These are phyloP conservation scores for Saccharomycopsis hybrid DNA, from an alignment of 1,139 yeast genomes.

Conservation along the genomic window DNA sequence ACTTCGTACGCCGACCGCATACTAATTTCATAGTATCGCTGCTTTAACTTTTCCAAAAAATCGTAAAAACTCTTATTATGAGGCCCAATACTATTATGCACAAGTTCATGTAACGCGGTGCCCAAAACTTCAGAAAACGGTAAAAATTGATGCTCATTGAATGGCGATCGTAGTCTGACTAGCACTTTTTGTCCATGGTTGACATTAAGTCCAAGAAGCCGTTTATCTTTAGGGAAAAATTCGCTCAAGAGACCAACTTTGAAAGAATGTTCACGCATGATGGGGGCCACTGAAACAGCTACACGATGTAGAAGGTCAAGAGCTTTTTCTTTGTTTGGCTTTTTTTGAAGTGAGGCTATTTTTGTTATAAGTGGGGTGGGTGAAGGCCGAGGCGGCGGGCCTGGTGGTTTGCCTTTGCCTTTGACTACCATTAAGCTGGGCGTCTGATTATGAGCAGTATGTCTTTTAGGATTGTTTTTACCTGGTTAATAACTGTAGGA, in stretches of 20 bases:
- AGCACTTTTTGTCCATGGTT: constrained; percentile 74
- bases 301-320: constrained; percentile 51
- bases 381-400: constrained; percentile 1
- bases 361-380: constrained; percentile 45
- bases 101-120: constrained; percentile 82
- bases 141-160: constrained; percentile 50
- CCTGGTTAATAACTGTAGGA: no score
- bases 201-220: constrained; percentile 77
- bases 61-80: constrained; percentile 71
- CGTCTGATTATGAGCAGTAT: no score
- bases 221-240: constrained; percentile 69
- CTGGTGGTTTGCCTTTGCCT: no score
- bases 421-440: no score
- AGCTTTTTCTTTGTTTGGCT: constrained; percentile 51
- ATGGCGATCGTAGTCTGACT: constrained; percentile 58
- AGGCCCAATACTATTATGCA: constrained; percentile 75
- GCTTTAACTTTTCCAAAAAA: constrained; percentile 54
- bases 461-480: no score
- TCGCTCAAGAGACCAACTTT: constrained; percentile 69
- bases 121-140: constrained; percentile 68
- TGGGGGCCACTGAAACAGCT: constrained; percentile 61
- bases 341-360: constrained; percentile 52
- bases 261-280: constrained; percentile 63
- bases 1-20: constrained; percentile 36
- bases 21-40: constrained; percentile 51